Conservation (phyloP, 768 basidiomycete genomes). For the Melanogaster broomeanus region DNA sequence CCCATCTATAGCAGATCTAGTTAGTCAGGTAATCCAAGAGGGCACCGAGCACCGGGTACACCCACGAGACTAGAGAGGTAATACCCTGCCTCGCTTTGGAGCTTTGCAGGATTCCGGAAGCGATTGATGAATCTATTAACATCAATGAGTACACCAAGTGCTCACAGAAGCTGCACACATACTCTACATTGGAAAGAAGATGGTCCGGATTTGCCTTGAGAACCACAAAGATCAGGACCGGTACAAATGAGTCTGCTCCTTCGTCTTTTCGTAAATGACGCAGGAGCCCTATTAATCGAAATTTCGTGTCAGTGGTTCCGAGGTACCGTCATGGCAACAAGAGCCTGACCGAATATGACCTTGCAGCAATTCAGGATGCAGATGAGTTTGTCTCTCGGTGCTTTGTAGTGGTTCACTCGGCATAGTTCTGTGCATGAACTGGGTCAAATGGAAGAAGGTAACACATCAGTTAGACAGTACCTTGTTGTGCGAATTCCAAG, state of each 20-base stretch:
- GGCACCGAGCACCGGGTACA: not conserved
- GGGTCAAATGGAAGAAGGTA: not conserved
- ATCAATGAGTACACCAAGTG: not conserved
- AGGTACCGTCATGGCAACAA: slow-evolving; percentile 11
- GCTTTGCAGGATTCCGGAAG: slow-evolving; percentile 84
- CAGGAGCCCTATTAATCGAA: slow-evolving; percentile 67
- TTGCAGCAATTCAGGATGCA: slow-evolving; percentile 98
- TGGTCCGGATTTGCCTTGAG: slow-evolving; percentile 93
- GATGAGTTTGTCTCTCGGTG: slow-evolving; percentile 96
- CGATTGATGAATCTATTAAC: slow-evolving; percentile 84
- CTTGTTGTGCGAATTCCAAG: slow-evolving; percentile 87
- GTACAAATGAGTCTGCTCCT: slow-evolving; percentile 93
- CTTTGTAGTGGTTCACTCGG: slow-evolving; percentile 99
- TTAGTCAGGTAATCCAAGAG: slow-evolving; percentile 2
- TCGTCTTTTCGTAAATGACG: slow-evolving; percentile 83
- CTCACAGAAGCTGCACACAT: slow-evolving; percentile 25
- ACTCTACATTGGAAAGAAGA: slow-evolving; percentile 95
- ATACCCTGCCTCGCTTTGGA: slow-evolving; percentile 96
- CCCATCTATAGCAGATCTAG: slow-evolving; percentile 65
- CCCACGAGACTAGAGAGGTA: slow-evolving; percentile 93
- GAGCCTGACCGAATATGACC: slow-evolving; percentile 89
- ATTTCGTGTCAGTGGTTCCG: not conserved
- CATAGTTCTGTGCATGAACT: slow-evolving; percentile 62
- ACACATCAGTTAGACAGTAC: slow-evolving; percentile 36
- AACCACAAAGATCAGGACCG: slow-evolving; percentile 91